Percentiles rank a stretch among this genome's conserved stretches.
Evolutionary conservation across 2,329 filamentous ascomycete genomes (phyloP).

Genomic region (Cladosporium sp.): DNA sequence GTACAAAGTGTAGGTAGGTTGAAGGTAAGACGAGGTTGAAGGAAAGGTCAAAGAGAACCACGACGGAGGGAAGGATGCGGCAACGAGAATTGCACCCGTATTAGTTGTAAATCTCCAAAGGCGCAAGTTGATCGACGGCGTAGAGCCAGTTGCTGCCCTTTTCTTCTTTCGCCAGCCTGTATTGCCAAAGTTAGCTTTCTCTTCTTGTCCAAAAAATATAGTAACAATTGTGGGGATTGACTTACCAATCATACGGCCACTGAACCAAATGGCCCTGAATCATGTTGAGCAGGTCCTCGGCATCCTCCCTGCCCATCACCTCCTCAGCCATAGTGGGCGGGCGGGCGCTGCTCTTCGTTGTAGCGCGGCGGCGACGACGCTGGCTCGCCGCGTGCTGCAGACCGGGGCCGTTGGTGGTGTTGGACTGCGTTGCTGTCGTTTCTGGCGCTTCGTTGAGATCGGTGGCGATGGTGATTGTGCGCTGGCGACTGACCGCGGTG

Average conservation of each 20-base stretch:
- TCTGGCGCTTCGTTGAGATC: constrained; percentile 23
- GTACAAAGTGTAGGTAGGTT: not conserved
- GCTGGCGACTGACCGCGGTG: constrained; percentile 28
- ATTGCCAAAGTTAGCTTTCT: not conserved
- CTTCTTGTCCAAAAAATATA: not conserved
- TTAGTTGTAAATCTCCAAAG: constrained; percentile 78
- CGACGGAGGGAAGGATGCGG: not conserved
- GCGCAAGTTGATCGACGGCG: constrained; percentile 91
- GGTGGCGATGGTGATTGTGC: constrained; percentile 27
- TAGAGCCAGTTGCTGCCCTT: constrained; percentile 94
- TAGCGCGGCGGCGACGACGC: constrained; percentile 62
- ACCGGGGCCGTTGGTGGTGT: constrained; percentile 9
- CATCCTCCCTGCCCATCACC: constrained; percentile 67
- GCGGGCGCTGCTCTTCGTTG: constrained; percentile 64
- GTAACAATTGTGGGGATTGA: constrained; percentile 6
- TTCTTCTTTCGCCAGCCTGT: constrained; percentile 78
- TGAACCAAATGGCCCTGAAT: constrained; percentile 85
- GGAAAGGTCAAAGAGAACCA: not conserved
- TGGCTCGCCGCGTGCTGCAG: constrained; percentile 39
- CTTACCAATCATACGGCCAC: constrained; percentile 89
- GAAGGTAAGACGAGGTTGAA: not conserved
- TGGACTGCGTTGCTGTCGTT: constrained; percentile 26
- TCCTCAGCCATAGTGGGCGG: constrained; percentile 65
- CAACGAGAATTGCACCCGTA: not conserved
- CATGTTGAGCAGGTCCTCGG: constrained; percentile 74